Percentiles rank a stretch among this genome's conserved stretches.
Conservation (phyloP, 495 filamentous ascomycete genomes). For the Aspergillus taichungensis region DNA sequence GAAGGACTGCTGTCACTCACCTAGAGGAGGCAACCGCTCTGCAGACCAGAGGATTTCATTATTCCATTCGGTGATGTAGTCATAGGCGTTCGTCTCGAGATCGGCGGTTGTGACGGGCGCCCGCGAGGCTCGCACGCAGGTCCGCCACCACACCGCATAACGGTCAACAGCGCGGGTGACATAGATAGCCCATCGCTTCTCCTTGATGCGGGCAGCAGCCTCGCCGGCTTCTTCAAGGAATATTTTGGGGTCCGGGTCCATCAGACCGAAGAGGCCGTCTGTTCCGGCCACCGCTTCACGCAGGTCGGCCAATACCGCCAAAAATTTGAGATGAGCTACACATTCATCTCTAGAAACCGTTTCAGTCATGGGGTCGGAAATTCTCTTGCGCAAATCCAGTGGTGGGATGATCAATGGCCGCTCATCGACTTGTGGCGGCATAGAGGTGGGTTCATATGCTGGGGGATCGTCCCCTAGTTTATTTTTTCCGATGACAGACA, state of each 20-base stretch:
- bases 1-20: constrained; percentile 10
- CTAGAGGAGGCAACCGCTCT: constrained; percentile 23
- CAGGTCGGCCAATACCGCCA: constrained; percentile 59
- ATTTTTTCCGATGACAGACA: too few species aligned
- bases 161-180: constrained; percentile 64
- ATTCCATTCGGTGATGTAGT: constrained; percentile 5
- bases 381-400: constrained; percentile 8
- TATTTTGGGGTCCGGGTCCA: constrained; percentile 34
- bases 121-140: constrained; percentile 8
- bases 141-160: constrained; percentile 64
- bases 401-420: constrained; percentile 6
- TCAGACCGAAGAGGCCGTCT: constrained; percentile 58
- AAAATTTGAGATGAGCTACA: constrained; percentile 68
- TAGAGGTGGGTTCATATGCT: constrained; percentile 10
- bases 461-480: constrained; percentile 6
- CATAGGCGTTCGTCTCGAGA: constrained; percentile 5
- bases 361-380: constrained; percentile 7
- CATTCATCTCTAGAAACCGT: constrained; percentile 40
- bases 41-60: constrained; percentile 6
- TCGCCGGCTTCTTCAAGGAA: constrained; percentile 9
- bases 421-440: constrained; percentile 5
- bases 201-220: constrained; percentile 43
- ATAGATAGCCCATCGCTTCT: constrained; percentile 77
- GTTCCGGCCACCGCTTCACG: constrained; percentile 55
- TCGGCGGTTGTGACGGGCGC: constrained; percentile 1